Evolutionary conservation across 2,329 filamentous ascomycete species (phyloP).

Genomic region (Atkinsonella hypoxylon): DNA sequence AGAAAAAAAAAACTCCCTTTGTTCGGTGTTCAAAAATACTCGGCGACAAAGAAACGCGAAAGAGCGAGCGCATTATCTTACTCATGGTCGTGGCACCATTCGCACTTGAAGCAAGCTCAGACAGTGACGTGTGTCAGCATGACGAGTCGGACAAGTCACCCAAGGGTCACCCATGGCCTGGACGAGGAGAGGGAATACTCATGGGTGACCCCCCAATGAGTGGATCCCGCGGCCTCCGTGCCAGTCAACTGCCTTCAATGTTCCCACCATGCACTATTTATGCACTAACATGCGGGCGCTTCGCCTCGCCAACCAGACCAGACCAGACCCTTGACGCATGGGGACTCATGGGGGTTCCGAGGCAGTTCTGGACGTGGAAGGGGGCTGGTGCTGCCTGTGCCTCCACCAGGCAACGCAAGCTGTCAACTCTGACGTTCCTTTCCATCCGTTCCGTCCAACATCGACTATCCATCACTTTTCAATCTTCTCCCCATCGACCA

Average conservation of each 20-base stretch:
- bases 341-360: background rate
- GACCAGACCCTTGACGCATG: background rate
- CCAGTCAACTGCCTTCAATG: slow-evolving; percentile 11
- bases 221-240: slow-evolving; percentile 12
- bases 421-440: background rate
- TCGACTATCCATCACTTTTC: slow-evolving; percentile 9
- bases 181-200: background rate
- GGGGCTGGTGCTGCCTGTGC: slow-evolving; percentile 8
- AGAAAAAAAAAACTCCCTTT: too few species aligned
- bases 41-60: background rate
- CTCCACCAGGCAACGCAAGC: background rate
- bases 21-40: too few species aligned
- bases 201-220: slow-evolving; percentile 3
- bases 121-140: background rate
- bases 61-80: background rate
- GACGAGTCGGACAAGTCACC: background rate
- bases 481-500: background rate
- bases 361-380: too few species aligned
- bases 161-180: background rate
- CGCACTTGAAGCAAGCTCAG: background rate
- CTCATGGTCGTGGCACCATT: background rate
- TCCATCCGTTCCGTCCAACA: slow-evolving; percentile 4
- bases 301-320: slow-evolving; percentile 16
- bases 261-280: background rate
- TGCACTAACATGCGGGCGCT: slow-evolving; percentile 13